Evolutionary conservation across 768 basidiomycete genomes (phyloP).

Genomic region (Saitozyma podzolica): DNA sequence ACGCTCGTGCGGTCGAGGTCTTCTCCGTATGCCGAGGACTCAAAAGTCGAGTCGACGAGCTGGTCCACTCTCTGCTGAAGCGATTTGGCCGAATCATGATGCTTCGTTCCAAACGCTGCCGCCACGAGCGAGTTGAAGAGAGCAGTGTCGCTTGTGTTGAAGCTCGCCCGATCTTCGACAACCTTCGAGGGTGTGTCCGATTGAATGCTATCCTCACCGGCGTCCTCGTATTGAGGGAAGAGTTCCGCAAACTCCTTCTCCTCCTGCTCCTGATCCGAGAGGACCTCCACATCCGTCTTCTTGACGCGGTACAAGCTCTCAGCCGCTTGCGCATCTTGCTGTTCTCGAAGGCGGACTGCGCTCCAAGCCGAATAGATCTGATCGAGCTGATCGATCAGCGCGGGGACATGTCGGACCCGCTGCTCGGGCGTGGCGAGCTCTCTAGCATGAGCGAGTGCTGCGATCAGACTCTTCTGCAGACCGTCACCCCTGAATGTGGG

Average conservation of each 20-base stretch:
- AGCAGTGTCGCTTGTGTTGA: slow-evolving; percentile 10
- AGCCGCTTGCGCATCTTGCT: slow-evolving; percentile 64
- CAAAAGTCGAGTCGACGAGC: slow-evolving; percentile 15
- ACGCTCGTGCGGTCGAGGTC: slow-evolving; percentile 30
- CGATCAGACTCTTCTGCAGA: neutral
- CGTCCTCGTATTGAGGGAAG: slow-evolving; percentile 66
- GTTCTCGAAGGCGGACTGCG: slow-evolving; percentile 70
- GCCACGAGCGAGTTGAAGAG: slow-evolving; percentile 33
- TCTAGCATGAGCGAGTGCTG: slow-evolving; percentile 9
- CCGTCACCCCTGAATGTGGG: too few relatives aligned
- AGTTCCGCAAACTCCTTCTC: slow-evolving; percentile 77
- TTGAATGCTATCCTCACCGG: slow-evolving; percentile 17
- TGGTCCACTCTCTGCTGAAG: slow-evolving; percentile 2
- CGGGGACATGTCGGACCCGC: slow-evolving; percentile 24
- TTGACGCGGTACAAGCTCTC: slow-evolving; percentile 75
- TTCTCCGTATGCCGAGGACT: slow-evolving; percentile 21
- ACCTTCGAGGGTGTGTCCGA: neutral
- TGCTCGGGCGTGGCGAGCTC: slow-evolving; percentile 11
- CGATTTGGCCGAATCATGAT: slow-evolving; percentile 3
- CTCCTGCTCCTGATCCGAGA: slow-evolving; percentile 72
- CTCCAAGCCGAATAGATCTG: slow-evolving; percentile 79
- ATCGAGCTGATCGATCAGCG: slow-evolving; percentile 63
- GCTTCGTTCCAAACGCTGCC: slow-evolving; percentile 4
- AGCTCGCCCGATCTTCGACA: slow-evolving; percentile 9
- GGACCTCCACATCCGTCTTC: slow-evolving; percentile 59